phyloP scores from a whole-genome alignment of 1,284 basidiomycete species.

The Microbotryomycetes sp. region DNA sequence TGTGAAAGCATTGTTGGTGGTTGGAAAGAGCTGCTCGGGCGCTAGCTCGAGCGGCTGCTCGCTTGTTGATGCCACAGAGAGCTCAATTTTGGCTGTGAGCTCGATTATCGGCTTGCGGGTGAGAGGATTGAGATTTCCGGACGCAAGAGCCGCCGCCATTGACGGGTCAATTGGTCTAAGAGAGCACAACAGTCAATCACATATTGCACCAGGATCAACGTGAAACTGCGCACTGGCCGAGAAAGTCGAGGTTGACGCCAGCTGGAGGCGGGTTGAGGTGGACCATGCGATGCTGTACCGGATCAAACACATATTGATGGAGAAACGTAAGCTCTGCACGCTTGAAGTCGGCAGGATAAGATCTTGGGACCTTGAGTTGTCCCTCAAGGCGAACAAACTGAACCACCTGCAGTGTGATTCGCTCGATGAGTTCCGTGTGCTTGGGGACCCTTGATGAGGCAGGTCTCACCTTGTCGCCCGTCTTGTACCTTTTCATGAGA shows the following conservation, averaged over 20 bases:
- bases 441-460: too few relatives aligned
- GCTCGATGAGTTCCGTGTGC: neutral
- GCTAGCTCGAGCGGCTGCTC: neutral
- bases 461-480: constrained; percentile 63
- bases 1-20: too few relatives aligned
- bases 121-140: constrained; percentile 25
- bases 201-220: too few relatives aligned
- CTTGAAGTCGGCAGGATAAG: constrained; percentile 60
- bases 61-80: too few relatives aligned
- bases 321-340: constrained; percentile 86
- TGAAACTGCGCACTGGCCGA: too few relatives aligned
- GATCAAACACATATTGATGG: constrained; percentile 89
- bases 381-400: constrained; percentile 73
- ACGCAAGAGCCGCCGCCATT: constrained; percentile 16
- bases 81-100: constrained; percentile 4
- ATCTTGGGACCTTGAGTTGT: constrained; percentile 67
- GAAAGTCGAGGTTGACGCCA: constrained; percentile 34
- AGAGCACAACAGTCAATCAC: too few relatives aligned
- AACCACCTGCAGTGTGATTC: constrained; percentile 45
- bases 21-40: too few relatives aligned
- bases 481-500: constrained; percentile 74
- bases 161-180: constrained; percentile 11
- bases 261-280: constrained; percentile 57
- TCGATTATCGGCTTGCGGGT: constrained; percentile 22
- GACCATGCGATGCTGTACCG: constrained; percentile 56